Evolutionary conservation across 2,329 filamentous ascomycete species (phyloP).

Genomic region (Pseudocercospora cruenta): DNA sequence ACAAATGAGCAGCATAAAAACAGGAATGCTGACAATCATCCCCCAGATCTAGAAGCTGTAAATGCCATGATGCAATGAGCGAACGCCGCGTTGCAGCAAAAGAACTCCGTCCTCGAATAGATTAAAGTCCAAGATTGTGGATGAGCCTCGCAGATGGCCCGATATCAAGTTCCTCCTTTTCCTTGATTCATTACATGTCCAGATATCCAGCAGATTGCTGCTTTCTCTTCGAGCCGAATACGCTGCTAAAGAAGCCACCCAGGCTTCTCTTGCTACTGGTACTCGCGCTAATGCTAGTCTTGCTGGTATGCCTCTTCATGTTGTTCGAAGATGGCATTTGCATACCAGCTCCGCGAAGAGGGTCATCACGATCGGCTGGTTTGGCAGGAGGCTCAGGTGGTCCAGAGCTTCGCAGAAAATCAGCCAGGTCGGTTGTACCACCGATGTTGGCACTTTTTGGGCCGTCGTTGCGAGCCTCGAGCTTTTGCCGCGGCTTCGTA

Average conservation of each 20-base stretch:
- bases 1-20: background rate
- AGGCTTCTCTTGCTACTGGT: slow-evolving; percentile 1
- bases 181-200: background rate
- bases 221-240: background rate
- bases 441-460: slow-evolving; percentile 10
- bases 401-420: slow-evolving; percentile 23
- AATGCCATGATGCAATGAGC: background rate
- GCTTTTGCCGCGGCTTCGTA: slow-evolving; percentile 17
- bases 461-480: slow-evolving; percentile 20
- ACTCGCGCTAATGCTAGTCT: background rate
- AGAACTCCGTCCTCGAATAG: background rate
- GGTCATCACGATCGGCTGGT: background rate
- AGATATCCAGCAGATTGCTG: slow-evolving; percentile 4
- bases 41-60: background rate
- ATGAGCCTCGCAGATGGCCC: background rate
- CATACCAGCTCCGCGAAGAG: slow-evolving; percentile 2
- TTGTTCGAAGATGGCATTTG: background rate
- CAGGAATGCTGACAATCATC: background rate
- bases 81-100: slow-evolving; percentile 3
- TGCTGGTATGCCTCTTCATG: background rate
- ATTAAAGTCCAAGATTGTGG: background rate
- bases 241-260: background rate
- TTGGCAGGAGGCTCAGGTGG: slow-evolving; percentile 8
- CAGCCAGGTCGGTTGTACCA: slow-evolving; percentile 25
- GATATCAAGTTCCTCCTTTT: background rate